A percentile compares a stretch with the other conserved stretches of the same genome.
Evolutionary conservation across 345 rosid genomes (phyloP).

Genomic region (Dipteronia dyeriana): DNA sequence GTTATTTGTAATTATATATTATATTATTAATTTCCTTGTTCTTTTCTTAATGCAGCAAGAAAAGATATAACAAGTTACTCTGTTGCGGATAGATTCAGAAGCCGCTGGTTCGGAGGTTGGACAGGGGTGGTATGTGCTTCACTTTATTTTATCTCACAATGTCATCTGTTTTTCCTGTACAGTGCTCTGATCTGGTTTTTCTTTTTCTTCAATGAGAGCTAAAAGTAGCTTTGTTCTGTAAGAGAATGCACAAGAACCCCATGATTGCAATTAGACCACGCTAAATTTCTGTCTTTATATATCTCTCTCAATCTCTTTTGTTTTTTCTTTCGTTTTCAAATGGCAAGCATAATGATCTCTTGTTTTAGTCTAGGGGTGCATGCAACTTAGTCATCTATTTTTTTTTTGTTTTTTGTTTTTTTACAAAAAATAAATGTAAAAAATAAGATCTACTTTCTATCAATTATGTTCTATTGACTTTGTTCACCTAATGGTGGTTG

Average conservation of each 20-base stretch:
- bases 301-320: background rate
- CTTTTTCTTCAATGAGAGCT: background rate
- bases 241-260: background rate
- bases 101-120: conserved; percentile 53
- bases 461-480: background rate
- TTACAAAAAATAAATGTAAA: background rate
- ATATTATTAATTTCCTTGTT: background rate
- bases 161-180: background rate
- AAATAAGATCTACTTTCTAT: background rate
- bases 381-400: background rate
- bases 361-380: background rate
- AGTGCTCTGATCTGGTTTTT: background rate
- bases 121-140: conserved; percentile 31
- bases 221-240: background rate
- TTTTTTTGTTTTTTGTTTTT: too few species aligned
- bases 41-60: conserved; percentile 25
- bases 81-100: conserved; percentile 28
- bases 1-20: background rate
- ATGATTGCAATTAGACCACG: background rate
- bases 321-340: background rate
- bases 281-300: background rate
- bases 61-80: conserved; percentile 15
- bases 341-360: background rate
- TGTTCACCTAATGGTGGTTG: background rate
- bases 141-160: conserved; percentile 8